Evolutionary conservation across 306 rosid genomes (phyloP).

Genomic region (Lathyrus tuberosus): DNA sequence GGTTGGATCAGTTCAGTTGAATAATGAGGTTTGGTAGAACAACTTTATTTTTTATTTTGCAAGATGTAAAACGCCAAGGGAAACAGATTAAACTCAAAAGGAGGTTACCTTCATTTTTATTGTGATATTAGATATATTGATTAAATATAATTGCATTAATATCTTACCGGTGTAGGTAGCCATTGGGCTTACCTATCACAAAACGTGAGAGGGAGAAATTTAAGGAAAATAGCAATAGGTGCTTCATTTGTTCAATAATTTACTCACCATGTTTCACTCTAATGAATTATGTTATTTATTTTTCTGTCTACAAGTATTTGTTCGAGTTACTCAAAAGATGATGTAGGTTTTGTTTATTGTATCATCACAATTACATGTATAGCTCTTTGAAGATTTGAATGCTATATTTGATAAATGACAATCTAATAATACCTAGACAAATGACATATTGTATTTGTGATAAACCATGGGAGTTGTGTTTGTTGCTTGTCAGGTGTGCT

Average conservation of each 20-base stretch:
- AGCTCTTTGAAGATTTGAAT: constrained; percentile 32
- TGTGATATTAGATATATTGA: background rate
- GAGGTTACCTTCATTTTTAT: constrained; percentile 43
- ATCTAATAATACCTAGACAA: constrained; percentile 30
- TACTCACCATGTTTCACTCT: constrained; percentile 18
- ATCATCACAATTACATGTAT: constrained; percentile 18
- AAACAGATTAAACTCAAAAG: constrained; percentile 58
- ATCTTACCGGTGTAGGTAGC: constrained; percentile 58
- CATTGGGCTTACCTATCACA: constrained; percentile 58
- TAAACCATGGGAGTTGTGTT: too few relatives aligned
- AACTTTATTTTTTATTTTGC: constrained; percentile 43
- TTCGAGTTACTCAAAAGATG: constrained; percentile 76
- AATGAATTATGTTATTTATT: background rate
- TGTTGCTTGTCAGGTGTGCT: too few relatives aligned
- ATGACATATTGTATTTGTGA: too few relatives aligned
- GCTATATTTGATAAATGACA: constrained; percentile 34
- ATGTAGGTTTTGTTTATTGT: constrained; percentile 59
- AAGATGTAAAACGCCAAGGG: constrained; percentile 50
- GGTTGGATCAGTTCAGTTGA: background rate
- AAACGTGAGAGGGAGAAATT: constrained; percentile 40
- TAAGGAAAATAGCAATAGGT: constrained; percentile 47
- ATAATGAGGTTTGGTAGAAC: constrained; percentile 42
- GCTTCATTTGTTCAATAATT: constrained; percentile 12
- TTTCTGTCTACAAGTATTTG: constrained; percentile 42
- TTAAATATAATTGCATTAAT: background rate